These are phyloP conservation scores for Yamadazyma trypodendri DNA, from an alignment of 1,139 yeast species.

Conservation along the genomic window DNA sequence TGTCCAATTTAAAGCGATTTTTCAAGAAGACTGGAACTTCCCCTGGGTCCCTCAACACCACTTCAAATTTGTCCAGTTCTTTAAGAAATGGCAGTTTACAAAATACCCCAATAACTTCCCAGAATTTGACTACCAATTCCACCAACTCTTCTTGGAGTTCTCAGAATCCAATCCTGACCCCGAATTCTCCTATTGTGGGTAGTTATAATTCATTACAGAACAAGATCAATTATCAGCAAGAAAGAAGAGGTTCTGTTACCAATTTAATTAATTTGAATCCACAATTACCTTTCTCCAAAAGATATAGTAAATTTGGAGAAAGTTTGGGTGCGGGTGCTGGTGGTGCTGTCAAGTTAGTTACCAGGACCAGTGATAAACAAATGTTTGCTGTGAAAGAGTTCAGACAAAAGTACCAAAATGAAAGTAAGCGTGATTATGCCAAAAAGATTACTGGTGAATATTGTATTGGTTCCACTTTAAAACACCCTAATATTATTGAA, in stretches of 20 bases:
- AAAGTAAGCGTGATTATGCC: conserved; percentile 81
- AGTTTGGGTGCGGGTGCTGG: conserved; percentile 96
- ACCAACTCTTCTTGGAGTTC: conserved; percentile 35
- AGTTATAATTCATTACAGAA: conserved; percentile 27
- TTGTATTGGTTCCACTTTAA: conserved; percentile 88
- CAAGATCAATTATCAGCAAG: conserved; percentile 32
- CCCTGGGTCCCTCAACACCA: conserved; percentile 22
- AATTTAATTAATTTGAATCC: conserved; percentile 26
- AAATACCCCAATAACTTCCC: conserved; percentile 20
- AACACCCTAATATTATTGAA: conserved; percentile 87
- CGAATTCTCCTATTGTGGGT: conserved; percentile 14
- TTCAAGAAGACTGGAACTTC: conserved; percentile 50
- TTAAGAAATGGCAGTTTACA: conserved; percentile 26
- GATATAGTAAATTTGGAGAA: conserved; percentile 82
- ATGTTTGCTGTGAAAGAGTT: conserved; percentile 93
- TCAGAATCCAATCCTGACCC: conserved; percentile 26
- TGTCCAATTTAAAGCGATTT: conserved; percentile 68
- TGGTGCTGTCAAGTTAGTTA: conserved; percentile 80
- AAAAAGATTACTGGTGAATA: conserved; percentile 94
- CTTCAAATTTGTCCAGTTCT: conserved; percentile 42
- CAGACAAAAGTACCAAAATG: conserved; percentile 73
- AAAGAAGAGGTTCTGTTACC: conserved; percentile 41
- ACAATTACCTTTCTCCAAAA: conserved; percentile 60
- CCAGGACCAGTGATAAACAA: conserved; percentile 63
- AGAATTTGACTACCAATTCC: conserved; percentile 19